Evolutionary conservation across 2,329 filamentous ascomycete genomes (phyloP), one percentile per base, ranked within the genome.

Genomic region (Penicillium expansum): DNA sequence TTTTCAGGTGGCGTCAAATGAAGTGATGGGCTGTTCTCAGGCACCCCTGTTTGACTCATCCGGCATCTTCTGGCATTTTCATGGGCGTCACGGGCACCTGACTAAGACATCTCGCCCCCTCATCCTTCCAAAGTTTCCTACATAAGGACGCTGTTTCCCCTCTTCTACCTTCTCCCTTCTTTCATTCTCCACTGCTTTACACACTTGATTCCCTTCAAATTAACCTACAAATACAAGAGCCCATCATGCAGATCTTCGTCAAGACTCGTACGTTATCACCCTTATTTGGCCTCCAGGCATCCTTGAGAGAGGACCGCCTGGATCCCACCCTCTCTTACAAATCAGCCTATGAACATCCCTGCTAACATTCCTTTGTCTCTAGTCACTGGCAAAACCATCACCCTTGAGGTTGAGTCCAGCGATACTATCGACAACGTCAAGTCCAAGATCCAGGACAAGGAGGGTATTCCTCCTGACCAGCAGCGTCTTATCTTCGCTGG

Each of bases 171-270:
- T 60, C 57, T 55, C 56, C 54, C 60, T 63, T 60, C 58, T 59
- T 62, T 69, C 63, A 43, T 29, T 56, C 55, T 59, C 48, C 53
- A 56, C 56, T 14, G 27, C 27, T 47, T 47, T n/a, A n/a, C 20
- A 35, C 42, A 18, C 20, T 33, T 24, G 20, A 47, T 64, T 63
- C 51, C 57, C 57, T 54, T 53, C 44, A 53, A 57, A 47, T 16
- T 22, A 37, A 9, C 16, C 52, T 57, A 52, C 54, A 45, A 59
- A 38, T 58, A 48, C 53, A 56, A 58, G 47, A 58, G 59, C 52
- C 56, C 78, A 86, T 67, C 77, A 95, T 96, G 92, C 92, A 96
- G 85, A 96, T 97, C 84, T 97, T 96, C 79, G 92, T 96, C 72
- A 96, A 96, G 88, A 96, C 92, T 69, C 85, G 88, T 91, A 82